Base-by-base conservation (phyloP, 2,329 filamentous ascomycete species). In the Colletotrichum simmondsii region DNA sequence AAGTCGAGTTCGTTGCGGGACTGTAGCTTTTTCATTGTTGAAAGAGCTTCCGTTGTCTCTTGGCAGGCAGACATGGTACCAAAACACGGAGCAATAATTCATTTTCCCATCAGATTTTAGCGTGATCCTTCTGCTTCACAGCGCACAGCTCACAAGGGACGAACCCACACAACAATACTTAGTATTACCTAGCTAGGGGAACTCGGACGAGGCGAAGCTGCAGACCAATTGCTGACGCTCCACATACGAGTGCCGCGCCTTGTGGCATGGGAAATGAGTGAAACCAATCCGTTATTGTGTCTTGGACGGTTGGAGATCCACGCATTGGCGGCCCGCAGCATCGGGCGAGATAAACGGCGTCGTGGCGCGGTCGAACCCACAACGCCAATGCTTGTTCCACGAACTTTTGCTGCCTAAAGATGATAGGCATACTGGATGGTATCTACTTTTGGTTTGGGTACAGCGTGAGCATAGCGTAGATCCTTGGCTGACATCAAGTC, bases 131-230 rank as follows among this genome's bases (percentile, higher is more conserved):
- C 24, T 32, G 42, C 19, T 8, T 49, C 42, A 49, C 58, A 28
- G 26, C 58, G 1, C 14, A 22, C 35, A 42, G 26, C 58, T 19
- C 32, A 22, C 14, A 26, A 60, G 58, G 22, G 14, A 46, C 14
- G 22, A 24, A 5, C 10, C 24, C 37, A 14, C 16, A 37, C n/a
- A 37, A n/a, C 22, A 19, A n/a, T 49, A 61, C 59, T 61, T 26
- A 35, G 46, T 49, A 42, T 61, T 46, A 16, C 58, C 58, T 12
- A 46, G 24, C 10, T 6, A 5, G 58, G 58, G 32, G 49, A 28
- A n/a, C 35, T n/a, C 14, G 58, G 24, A 46, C 12, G 37, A 61
- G 59, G 59, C 59, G 60, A 53, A 63, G 60, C 60, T 53, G 19
- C 12, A 42, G 35, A 28, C 59, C 59, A 49, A 61, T 28, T 28